These are phyloP conservation scores for Rhododendron ferrugineum DNA, from an alignment of 148 eudicot species.

Conservation along the genomic window DNA sequence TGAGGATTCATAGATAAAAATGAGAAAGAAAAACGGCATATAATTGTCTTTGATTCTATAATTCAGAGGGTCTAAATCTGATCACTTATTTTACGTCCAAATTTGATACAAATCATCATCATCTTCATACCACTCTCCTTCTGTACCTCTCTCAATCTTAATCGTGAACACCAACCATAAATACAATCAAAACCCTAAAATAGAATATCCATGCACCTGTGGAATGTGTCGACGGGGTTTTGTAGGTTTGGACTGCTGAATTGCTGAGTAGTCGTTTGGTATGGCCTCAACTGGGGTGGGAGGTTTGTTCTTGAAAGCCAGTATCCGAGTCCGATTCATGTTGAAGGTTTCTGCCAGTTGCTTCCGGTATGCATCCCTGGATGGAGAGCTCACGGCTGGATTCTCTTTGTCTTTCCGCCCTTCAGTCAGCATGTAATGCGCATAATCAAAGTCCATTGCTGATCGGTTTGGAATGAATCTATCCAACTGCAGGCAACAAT, in stretches of 20 bases:
- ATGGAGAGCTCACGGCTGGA: constrained; percentile 46
- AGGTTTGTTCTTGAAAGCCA: constrained; percentile 22
- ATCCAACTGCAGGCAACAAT: constrained; percentile 30
- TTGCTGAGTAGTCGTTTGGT: constrained; percentile 28
- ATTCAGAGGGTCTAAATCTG: no score
- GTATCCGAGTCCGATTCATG: constrained; percentile 71
- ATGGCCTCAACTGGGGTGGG: constrained; percentile 35
- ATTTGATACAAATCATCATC: no score
- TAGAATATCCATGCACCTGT: constrained; percentile 32
- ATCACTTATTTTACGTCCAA: no score
- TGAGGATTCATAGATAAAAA: no score
- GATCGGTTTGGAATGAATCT: constrained; percentile 78
- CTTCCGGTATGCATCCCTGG: constrained; percentile 71
- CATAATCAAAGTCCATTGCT: constrained; percentile 79
- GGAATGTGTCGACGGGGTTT: constrained; percentile 69
- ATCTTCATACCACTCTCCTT: no score
- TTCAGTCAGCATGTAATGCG: constrained; percentile 70
- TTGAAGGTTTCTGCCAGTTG: constrained; percentile 60
- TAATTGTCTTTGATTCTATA: no score
- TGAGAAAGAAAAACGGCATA: no score
- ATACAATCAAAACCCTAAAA: no score
- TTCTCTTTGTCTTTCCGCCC: constrained; percentile 64
- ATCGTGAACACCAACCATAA: no score
- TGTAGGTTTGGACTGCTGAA: constrained; percentile 47
- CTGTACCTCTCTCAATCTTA: no score